phyloP scores from a whole-genome alignment of 1,284 basidiomycete species.

The Puccinia triticina region DNA sequence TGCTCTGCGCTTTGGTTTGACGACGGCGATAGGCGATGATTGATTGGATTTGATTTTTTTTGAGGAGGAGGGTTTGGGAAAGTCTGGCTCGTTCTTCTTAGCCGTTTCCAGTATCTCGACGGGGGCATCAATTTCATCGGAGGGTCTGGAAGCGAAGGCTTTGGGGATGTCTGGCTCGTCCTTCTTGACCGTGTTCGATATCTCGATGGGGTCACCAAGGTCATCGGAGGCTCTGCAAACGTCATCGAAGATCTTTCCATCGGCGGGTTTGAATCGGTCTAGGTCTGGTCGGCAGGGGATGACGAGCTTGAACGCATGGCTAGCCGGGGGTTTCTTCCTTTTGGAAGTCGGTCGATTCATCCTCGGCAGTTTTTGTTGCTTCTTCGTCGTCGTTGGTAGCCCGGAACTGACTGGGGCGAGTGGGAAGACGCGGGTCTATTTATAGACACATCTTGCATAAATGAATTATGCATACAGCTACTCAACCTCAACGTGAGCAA shows the following conservation, averaged over 20 bases:
- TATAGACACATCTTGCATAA: no score
- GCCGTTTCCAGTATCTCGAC: no score
- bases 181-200: neutral
- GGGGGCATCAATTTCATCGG: neutral
- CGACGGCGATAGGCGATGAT: neutral
- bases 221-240: neutral
- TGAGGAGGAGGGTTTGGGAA: neutral
- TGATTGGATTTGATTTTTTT: constrained; percentile 1
- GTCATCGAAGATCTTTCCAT: constrained; percentile 18
- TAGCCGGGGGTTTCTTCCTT: neutral
- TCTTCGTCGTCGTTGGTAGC: neutral
- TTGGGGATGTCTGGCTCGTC: neutral
- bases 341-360: neutral
- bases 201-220: neutral
- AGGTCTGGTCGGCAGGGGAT: constrained; percentile 24
- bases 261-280: constrained; percentile 32
- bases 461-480: no score
- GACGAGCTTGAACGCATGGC: neutral
- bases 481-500: no score
- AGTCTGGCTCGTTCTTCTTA: neutral
- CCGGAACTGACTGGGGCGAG: no score
- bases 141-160: neutral
- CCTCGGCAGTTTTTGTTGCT: neutral
- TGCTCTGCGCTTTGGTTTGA: neutral
- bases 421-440: no score